Conservation (phyloP, 768 basidiomycete genomes). For the Hygrophoropsis aurantiaca region DNA sequence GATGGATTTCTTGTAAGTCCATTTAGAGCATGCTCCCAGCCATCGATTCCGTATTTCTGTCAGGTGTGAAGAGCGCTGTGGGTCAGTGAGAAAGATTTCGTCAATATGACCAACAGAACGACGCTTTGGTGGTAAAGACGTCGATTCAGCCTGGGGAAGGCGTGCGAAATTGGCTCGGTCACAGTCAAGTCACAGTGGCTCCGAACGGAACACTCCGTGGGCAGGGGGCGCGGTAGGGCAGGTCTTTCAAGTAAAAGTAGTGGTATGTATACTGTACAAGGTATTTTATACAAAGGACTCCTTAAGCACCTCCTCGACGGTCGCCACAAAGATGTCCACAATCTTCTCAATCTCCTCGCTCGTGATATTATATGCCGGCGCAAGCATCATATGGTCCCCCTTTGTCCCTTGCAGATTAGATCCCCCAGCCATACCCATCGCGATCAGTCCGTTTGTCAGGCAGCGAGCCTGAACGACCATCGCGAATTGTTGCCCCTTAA, state of each 20-base stretch:
- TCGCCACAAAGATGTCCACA: conserved; percentile 61
- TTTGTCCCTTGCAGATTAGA: conserved; percentile 65
- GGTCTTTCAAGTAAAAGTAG: not conserved
- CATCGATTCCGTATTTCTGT: conserved; percentile 57
- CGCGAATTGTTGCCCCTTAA: conserved; percentile 58
- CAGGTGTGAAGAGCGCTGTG: conserved; percentile 21
- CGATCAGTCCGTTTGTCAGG: conserved; percentile 63
- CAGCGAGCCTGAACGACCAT: conserved; percentile 70
- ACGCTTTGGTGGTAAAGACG: conserved; percentile 15
- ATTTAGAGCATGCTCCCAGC: conserved; percentile 88
- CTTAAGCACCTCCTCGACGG: conserved; percentile 62
- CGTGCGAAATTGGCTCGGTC: conserved; percentile 26
- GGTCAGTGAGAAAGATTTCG: conserved; percentile 20
- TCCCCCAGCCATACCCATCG: conserved; percentile 75
- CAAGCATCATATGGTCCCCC: conserved; percentile 73
- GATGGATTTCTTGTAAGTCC: conserved; percentile 79
- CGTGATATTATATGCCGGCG: conserved; percentile 81
- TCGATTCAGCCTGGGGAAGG: conserved; percentile 21
- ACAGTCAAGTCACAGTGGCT: conserved; percentile 4
- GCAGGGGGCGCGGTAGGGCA: conserved; percentile 3
- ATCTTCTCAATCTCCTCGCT: conserved; percentile 68
- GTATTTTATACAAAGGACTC: conserved; percentile 26
- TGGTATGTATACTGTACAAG: not conserved
- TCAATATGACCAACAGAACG: conserved; percentile 9
- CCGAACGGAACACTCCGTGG: conserved; percentile 5